These are phyloP conservation scores for Fusarium napiforme DNA, from an alignment of 2,329 filamentous ascomycete genomes.

Conservation along the genomic window DNA sequence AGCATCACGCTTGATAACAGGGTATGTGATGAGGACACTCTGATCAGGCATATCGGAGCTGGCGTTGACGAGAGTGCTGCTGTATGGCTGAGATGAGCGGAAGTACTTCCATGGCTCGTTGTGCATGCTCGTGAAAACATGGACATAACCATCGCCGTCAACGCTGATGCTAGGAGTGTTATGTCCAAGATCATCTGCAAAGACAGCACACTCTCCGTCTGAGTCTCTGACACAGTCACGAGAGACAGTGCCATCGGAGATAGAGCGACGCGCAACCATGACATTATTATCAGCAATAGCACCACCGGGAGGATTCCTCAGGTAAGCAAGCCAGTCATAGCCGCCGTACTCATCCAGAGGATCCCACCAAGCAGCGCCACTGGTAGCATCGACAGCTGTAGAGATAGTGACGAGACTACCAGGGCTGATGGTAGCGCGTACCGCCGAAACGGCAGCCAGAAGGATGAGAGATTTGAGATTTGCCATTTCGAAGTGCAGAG, in stretches of 20 bases:
- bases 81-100: slow-evolving; percentile 35
- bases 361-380: slow-evolving; percentile 43
- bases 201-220: slow-evolving; percentile 32
- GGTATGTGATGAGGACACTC: slow-evolving; percentile 21
- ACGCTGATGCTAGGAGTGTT: slow-evolving; percentile 26
- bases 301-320: slow-evolving; percentile 39
- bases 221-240: slow-evolving; percentile 40
- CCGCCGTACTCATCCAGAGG: slow-evolving; percentile 41
- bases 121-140: slow-evolving; percentile 46
- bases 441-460: not conserved
- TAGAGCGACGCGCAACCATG: slow-evolving; percentile 39
- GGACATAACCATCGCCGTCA: slow-evolving; percentile 41
- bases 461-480: not conserved
- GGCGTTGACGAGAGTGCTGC: slow-evolving; percentile 32
- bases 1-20: slow-evolving; percentile 20
- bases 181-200: slow-evolving; percentile 41
- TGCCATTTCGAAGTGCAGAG: not conserved
- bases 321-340: slow-evolving; percentile 40
- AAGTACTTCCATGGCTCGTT: slow-evolving; percentile 44
- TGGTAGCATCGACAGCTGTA: slow-evolving; percentile 36
- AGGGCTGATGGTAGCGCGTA: not conserved
- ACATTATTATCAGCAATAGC: slow-evolving; percentile 41
- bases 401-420: slow-evolving; percentile 4
- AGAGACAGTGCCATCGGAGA: slow-evolving; percentile 28
- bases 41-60: slow-evolving; percentile 40